Percentiles rank a stretch among this genome's conserved stretches.
phyloP scores from a whole-genome alignment of 228 moss, liverwort and hornwort species.

The Sphagnum magellanicum region DNA sequence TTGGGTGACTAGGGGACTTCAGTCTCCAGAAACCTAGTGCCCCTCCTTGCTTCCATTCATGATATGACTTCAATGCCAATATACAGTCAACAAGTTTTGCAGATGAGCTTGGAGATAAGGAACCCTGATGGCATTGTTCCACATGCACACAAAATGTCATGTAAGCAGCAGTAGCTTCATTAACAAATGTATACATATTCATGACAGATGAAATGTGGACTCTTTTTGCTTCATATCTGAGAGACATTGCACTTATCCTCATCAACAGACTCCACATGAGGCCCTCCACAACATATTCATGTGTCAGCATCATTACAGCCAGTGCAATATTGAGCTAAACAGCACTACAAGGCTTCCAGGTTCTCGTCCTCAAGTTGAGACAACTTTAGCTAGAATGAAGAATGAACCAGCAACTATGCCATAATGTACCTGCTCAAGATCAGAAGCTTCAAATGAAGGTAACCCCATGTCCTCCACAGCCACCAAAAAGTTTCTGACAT shows the following conservation, averaged over 20 bases:
- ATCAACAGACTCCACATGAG: neutral
- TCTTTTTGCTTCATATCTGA: neutral
- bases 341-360: neutral
- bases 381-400: neutral
- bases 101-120: constrained; percentile 37
- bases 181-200: too few relatives aligned
- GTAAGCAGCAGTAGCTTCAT: too few relatives aligned
- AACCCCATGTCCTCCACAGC: constrained; percentile 59
- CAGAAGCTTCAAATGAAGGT: constrained; percentile 48
- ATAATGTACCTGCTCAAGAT: constrained; percentile 41
- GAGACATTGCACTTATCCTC: neutral
- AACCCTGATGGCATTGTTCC: constrained; percentile 18
- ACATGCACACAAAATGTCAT: neutral
- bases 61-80: constrained; percentile 53
- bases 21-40: constrained; percentile 60
- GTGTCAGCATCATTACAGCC: neutral
- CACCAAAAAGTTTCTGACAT: constrained; percentile 46
- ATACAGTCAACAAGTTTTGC: constrained; percentile 55
- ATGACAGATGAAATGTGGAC: neutral
- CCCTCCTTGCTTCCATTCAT: constrained; percentile 62
- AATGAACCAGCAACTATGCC: neutral
- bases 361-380: neutral
- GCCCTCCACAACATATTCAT: neutral
- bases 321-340: neutral
- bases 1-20: constrained; percentile 34